Evolutionary conservation across 129 eudicot species (phyloP).

Genomic region (Lactuca sativa): DNA sequence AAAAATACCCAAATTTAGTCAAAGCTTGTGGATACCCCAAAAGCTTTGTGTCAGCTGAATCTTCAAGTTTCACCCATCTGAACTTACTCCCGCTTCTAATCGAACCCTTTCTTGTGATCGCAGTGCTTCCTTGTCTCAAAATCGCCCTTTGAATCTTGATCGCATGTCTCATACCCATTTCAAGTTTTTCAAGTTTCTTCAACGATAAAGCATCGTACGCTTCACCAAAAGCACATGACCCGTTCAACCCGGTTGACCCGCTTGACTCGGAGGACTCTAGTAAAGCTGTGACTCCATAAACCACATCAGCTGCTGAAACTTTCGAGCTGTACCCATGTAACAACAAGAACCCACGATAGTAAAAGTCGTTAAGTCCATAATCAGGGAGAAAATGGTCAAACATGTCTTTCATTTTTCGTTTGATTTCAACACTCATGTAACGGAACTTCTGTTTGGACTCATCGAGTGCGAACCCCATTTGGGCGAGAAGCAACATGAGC

Average conservation of each 20-base stretch:
- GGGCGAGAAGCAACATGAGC: constrained; percentile 85
- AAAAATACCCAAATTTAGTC: constrained; percentile 82
- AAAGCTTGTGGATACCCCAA: constrained; percentile 89
- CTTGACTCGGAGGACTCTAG: constrained; percentile 74
- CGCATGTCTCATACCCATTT: constrained; percentile 87
- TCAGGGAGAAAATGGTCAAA: constrained; percentile 84
- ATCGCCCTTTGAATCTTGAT: constrained; percentile 94
- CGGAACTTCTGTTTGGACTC: constrained; percentile 90
- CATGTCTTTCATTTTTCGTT: constrained; percentile 81
- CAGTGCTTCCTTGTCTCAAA: constrained; percentile 88
- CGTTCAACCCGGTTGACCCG: constrained; percentile 37
- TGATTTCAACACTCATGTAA: constrained; percentile 83
- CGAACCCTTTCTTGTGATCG: constrained; percentile 80
- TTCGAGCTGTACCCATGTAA: constrained; percentile 81
- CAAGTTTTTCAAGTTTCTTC: constrained; percentile 71
- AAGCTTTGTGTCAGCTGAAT: constrained; percentile 72
- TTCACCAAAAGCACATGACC: constrained; percentile 69
- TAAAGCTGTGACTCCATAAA: constrained; percentile 85
- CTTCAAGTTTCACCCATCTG: constrained; percentile 97
- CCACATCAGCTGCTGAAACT: constrained; percentile 97
- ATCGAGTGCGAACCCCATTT: constrained; percentile 94
- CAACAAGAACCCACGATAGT: constrained; percentile 83
- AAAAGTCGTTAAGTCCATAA: constrained; percentile 89
- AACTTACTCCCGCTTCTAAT: constrained; percentile 90
- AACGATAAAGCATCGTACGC: constrained; percentile 92